Evolutionary conservation across 1,284 basidiomycete species (phyloP).

Genomic region (Tranzscheliella williamsii): DNA sequence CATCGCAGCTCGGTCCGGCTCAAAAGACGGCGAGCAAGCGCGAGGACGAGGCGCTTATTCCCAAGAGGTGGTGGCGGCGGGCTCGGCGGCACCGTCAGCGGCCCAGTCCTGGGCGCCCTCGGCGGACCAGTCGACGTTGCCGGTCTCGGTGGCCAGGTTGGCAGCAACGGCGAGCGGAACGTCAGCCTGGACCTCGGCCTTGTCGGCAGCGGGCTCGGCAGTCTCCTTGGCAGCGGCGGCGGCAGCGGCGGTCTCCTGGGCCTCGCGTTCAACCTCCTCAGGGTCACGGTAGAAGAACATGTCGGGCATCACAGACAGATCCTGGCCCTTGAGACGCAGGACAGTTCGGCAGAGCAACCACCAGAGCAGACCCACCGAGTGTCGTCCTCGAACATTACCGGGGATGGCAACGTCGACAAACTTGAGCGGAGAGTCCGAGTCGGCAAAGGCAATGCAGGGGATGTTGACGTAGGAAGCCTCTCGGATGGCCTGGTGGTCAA

Average conservation of each 20-base stretch:
- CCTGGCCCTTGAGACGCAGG: conserved; percentile 88
- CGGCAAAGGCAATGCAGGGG: conserved; percentile 96
- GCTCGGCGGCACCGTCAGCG: conserved; percentile 52
- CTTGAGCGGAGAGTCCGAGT: conserved; percentile 95
- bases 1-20: background rate
- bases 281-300: conserved; percentile 99
- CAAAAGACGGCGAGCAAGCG: background rate
- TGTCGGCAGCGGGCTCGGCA: conserved; percentile 58
- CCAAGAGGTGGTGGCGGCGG: conserved; percentile 32
- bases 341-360: conserved; percentile 98
- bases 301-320: conserved; percentile 97
- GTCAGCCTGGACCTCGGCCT: conserved; percentile 72
- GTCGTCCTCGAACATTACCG: conserved; percentile 97
- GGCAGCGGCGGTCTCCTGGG: conserved; percentile 75
- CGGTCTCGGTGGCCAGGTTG: conserved; percentile 47
- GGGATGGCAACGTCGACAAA: conserved; percentile 99
- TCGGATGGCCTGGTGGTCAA: conserved; percentile 99
- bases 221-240: conserved; percentile 48
- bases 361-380: conserved; percentile 97
- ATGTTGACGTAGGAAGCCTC: conserved; percentile 99
- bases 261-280: conserved; percentile 96
- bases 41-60: conserved; percentile 19
- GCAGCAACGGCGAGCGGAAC: conserved; percentile 41
- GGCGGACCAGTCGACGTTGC: conserved; percentile 78
- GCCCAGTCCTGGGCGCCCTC: conserved; percentile 63